These are phyloP conservation scores for Tuber microsphaerosporum DNA, from an alignment of 495 filamentous ascomycete species.

Conservation along the genomic window DNA sequence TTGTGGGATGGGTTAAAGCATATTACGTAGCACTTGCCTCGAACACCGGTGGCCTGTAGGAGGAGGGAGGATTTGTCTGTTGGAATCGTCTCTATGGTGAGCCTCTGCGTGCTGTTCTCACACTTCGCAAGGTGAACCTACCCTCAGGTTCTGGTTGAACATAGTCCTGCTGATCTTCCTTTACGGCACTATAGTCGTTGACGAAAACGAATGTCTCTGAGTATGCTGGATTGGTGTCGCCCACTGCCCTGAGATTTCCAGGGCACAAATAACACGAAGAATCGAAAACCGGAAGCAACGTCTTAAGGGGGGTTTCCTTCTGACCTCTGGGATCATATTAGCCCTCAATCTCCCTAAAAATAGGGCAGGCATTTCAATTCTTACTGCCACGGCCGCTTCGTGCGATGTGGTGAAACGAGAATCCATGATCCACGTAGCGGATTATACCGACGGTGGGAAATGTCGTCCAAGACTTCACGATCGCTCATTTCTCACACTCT, in stretches of 20 bases:
- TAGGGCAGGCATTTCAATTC: conserved; percentile 41
- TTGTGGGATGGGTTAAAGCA: conserved; percentile 87
- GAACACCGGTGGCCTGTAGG: conserved; percentile 75
- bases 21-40: conserved; percentile 94
- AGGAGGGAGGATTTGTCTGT: conserved; percentile 57
- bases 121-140: conserved; percentile 39
- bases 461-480: conserved; percentile 72
- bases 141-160: conserved; percentile 47
- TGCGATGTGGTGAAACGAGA: conserved; percentile 89
- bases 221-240: conserved; percentile 81
- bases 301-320: conserved; percentile 74
- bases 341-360: neutral
- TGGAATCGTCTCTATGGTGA: neutral
- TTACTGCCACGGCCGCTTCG: conserved; percentile 97
- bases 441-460: conserved; percentile 92
- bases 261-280: conserved; percentile 93
- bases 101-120: conserved; percentile 31
- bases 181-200: conserved; percentile 96
- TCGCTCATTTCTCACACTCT: neutral
- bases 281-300: conserved; percentile 71
- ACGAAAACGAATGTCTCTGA: conserved; percentile 85
- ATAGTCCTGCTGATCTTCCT: conserved; percentile 77
- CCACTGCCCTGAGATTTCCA: conserved; percentile 83
- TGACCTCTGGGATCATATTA: conserved; percentile 58
- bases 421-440: conserved; percentile 82